These are phyloP conservation scores for Thermothelomyces thermophilus DNA, from an alignment of 2,329 filamentous ascomycete genomes.

Conservation along the genomic window DNA sequence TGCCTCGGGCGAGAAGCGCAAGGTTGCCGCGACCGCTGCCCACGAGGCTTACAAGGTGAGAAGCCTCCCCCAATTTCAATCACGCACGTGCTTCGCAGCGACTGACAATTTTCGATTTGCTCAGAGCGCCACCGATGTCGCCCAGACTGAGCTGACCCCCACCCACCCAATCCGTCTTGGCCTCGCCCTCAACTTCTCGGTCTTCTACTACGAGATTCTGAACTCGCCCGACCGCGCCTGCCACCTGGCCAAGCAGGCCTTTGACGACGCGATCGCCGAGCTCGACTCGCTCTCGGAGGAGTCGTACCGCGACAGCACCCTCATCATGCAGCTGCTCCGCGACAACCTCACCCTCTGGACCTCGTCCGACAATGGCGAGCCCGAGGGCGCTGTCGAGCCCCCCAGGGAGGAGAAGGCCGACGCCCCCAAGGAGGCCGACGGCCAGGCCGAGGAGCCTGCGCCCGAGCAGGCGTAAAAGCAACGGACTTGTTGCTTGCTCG, in stretches of 20 bases:
- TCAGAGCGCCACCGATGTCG: slow-evolving; percentile 93
- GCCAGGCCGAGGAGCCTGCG: slow-evolving; percentile 40
- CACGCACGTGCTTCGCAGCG: background rate
- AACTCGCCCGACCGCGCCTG: slow-evolving; percentile 97
- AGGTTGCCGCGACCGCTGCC: slow-evolving; percentile 76
- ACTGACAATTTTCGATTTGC: slow-evolving; percentile 17
- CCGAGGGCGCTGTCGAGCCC: slow-evolving; percentile 57
- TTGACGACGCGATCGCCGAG: slow-evolving; percentile 97
- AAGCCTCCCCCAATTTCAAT: background rate
- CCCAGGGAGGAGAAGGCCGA: slow-evolving; percentile 45
- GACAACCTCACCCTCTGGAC: slow-evolving; percentile 99
- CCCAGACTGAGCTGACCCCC: slow-evolving; percentile 92
- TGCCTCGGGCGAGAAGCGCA: slow-evolving; percentile 85
- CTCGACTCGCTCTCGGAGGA: slow-evolving; percentile 96
- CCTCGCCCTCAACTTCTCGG: slow-evolving; percentile 97
- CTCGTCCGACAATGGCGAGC: slow-evolving; percentile 81
- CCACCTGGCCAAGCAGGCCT: slow-evolving; percentile 98
- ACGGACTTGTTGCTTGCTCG: slow-evolving; percentile 3
- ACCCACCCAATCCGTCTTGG: slow-evolving; percentile 98
- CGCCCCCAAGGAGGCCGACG: slow-evolving; percentile 43
- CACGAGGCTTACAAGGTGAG: slow-evolving; percentile 94
- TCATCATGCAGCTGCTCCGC: slow-evolving; percentile 98
- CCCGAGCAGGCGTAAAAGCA: slow-evolving; percentile 46
- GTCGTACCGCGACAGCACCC: slow-evolving; percentile 96
- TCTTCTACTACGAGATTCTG: slow-evolving; percentile 99